These are phyloP conservation scores for Candida patagonica DNA, from an alignment of 805 yeast species.

Conservation along the genomic window DNA sequence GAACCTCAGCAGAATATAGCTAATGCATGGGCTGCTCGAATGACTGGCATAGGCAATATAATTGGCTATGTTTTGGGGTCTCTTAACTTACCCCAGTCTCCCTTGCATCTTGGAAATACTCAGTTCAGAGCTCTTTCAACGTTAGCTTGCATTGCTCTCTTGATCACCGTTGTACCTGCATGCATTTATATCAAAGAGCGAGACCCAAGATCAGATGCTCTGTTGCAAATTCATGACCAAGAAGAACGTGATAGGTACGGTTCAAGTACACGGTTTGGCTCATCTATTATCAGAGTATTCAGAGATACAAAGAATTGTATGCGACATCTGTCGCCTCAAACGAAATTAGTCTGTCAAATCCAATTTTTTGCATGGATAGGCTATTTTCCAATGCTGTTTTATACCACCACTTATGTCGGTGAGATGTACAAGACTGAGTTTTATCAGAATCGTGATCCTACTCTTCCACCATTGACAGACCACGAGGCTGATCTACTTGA, in stretches of 20 bases:
- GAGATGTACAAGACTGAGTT: slow-evolving; percentile 39
- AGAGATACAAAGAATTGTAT: slow-evolving; percentile 13
- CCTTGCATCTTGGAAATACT: slow-evolving; percentile 36
- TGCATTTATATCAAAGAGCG: slow-evolving; percentile 39
- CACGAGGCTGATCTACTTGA: slow-evolving; percentile 30
- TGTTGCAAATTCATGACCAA: background rate
- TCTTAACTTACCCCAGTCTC: slow-evolving; percentile 31
- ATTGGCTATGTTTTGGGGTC: slow-evolving; percentile 48
- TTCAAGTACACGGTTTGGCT: background rate
- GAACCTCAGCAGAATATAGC: slow-evolving; percentile 48
- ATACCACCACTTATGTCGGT: slow-evolving; percentile 58
- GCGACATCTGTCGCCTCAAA: slow-evolving; percentile 39
- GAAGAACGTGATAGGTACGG: background rate
- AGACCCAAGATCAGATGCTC: slow-evolving; percentile 31
- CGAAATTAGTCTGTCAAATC: slow-evolving; percentile 42
- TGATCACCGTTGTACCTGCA: slow-evolving; percentile 32
- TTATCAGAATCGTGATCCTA: slow-evolving; percentile 28
- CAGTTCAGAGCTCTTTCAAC: slow-evolving; percentile 45
- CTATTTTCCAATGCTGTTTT: slow-evolving; percentile 56
- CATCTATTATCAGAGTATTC: slow-evolving; percentile 7
- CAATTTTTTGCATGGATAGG: slow-evolving; percentile 64
- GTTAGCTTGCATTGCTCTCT: slow-evolving; percentile 35
- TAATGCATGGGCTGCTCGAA: slow-evolving; percentile 59
- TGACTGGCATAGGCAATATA: slow-evolving; percentile 53
- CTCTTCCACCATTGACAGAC: slow-evolving; percentile 32